Conservation (phyloP, 345 rosid species). For the Salix arbutifolia region DNA sequence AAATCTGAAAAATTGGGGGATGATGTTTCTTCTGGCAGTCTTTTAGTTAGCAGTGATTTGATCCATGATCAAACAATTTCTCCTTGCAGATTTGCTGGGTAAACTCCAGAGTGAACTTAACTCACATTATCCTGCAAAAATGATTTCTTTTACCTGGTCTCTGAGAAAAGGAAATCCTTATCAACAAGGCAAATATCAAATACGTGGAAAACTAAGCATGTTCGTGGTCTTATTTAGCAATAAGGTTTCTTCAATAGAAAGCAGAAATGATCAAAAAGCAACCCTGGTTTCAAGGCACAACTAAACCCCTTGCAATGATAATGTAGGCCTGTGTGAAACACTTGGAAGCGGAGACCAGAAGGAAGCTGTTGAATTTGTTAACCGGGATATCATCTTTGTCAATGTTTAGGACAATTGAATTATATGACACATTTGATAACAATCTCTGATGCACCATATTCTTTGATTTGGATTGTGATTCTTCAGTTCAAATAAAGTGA, state of each 20-base stretch:
- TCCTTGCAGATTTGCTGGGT: background rate
- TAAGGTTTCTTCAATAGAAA: too few relatives aligned
- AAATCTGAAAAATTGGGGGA: background rate
- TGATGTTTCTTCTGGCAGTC: background rate
- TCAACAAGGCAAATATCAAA: background rate
- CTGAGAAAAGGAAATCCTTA: background rate
- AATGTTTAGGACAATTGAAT: background rate
- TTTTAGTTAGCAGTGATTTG: background rate
- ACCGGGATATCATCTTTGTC: too few relatives aligned
- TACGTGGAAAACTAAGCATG: background rate
- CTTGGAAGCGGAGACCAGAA: too few relatives aligned
- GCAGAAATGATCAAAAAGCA: too few relatives aligned
- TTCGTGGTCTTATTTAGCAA: too few relatives aligned
- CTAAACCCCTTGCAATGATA: too few relatives aligned
- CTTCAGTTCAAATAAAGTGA: background rate
- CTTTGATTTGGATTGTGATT: background rate
- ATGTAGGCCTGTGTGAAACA: too few relatives aligned
- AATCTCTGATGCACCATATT: too few relatives aligned
- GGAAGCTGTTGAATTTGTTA: too few relatives aligned
- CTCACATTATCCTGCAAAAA: background rate
- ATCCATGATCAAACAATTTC: background rate
- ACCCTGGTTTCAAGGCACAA: too few relatives aligned
- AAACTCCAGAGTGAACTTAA: background rate
- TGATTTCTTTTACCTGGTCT: background rate
- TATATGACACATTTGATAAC: background rate